Evolutionary conservation across 805 yeast species (phyloP), one percentile per base, ranked within the genome.

Genomic region (Nakazawaea anatomiae): DNA sequence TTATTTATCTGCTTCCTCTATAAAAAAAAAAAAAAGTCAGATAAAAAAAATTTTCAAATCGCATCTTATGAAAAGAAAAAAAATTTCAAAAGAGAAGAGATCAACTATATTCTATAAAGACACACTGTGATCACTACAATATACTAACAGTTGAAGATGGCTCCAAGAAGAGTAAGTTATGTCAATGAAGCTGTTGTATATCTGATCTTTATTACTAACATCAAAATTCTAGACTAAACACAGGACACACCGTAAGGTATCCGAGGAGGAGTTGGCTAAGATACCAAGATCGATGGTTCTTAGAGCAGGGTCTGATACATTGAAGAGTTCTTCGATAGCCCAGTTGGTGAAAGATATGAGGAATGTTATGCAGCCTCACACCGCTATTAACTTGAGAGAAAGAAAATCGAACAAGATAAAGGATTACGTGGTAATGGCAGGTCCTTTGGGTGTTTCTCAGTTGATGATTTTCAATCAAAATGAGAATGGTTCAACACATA

Each of bases 371-470:
- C 94, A 89, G 64, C 99, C 99, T 11, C 96, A 92, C 62, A 94
- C 99, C 3, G 97, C 98, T 10, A 82, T 89, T 60, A 87, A 82
- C 57, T 75, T 94, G 53, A 77, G 84, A 56, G 99, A 94, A 69
- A 76, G 98, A 47, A 89, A 88, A 64, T 74, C 88, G 39, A 94
- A 94, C 68, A 87, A 83, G 63, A 74, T 94, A 57, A 89, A 87
- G 66, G 99, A 92, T 69, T 94, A 87, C 60, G 79, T 91, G n/a
- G 96, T 89, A n/a, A 91, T 94, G 97, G 88, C 97, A 39, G 98
- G 98, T 5, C 98, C 98, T 11, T 73, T 94, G 42, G 96, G 96
- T 30, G 96, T 94, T 27, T 77, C 92, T 6, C 96, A 92, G 68
- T 69, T 94, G 62, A 81, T 94, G 69, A 73, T 92, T 25, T 91